A percentile compares a stretch with the other conserved stretches of the same genome.
Evolutionary conservation across 192 early-diverging fungal species (phyloP).

Genomic region (Bifiguratus adelaidae): DNA sequence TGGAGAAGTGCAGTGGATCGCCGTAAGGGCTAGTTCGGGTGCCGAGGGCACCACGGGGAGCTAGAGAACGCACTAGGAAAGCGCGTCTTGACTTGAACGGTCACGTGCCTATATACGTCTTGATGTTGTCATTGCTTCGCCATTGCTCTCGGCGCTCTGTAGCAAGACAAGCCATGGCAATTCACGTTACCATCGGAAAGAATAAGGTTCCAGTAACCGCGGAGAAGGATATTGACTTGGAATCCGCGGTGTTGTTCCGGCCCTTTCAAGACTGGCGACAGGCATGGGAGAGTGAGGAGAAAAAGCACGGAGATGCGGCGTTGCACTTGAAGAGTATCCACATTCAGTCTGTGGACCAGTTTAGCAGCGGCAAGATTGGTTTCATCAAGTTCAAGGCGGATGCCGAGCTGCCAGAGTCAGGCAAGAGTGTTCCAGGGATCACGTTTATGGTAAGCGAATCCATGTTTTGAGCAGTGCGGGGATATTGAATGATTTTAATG

Average conservation of each 20-base stretch:
- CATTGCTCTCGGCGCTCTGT: too few species aligned
- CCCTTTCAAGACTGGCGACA: conserved; percentile 48
- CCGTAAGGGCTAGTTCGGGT: too few species aligned
- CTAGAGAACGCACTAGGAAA: too few species aligned
- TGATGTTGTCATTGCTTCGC: too few species aligned
- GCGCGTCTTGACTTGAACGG: too few species aligned
- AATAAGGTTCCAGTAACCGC: conserved; percentile 11
- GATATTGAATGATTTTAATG: background rate
- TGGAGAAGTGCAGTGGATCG: too few species aligned
- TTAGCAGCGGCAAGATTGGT: conserved; percentile 48
- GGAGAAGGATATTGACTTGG: conserved; percentile 3
- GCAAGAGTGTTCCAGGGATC: conserved; percentile 51
- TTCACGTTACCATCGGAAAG: conserved; percentile 6
- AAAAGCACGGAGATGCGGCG: conserved; percentile 5
- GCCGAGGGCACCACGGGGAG: too few species aligned
- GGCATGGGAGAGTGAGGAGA: conserved; percentile 23
- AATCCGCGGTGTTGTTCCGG: conserved; percentile 31
- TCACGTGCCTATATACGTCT: too few species aligned
- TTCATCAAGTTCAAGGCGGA: conserved; percentile 65
- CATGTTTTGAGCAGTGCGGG: background rate
- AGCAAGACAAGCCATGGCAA: too few species aligned
- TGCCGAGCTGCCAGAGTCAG: conserved; percentile 32
- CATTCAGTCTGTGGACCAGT: conserved; percentile 67
- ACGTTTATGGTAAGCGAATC: conserved; percentile 57
- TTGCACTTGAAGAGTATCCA: conserved; percentile 36